A percentile compares a stretch with the other conserved stretches of the same genome.
phyloP scores from a whole-genome alignment of 2,329 filamentous ascomycete genomes.

The Aureobasidium sp. region DNA sequence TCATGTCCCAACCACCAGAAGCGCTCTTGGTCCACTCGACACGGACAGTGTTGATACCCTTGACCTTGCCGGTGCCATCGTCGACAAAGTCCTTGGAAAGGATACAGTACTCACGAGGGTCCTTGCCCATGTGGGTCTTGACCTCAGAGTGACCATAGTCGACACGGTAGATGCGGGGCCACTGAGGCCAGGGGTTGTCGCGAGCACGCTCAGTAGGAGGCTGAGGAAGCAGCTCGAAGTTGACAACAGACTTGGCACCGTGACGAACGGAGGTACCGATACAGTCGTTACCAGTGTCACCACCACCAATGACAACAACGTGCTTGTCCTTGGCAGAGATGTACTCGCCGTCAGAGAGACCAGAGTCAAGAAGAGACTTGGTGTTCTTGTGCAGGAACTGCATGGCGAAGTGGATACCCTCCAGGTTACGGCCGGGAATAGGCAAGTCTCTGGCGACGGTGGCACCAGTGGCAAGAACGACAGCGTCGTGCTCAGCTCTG shows the following conservation, averaged over 20 bases:
- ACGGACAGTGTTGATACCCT: slow-evolving; percentile 91
- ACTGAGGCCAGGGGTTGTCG: slow-evolving; percentile 98
- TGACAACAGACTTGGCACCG: slow-evolving; percentile 89
- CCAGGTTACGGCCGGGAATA: slow-evolving; percentile 78
- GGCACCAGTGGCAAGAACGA: slow-evolving; percentile 85
- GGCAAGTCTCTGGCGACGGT: slow-evolving; percentile 90
- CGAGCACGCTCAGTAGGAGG: slow-evolving; percentile 82
- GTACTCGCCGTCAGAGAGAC: slow-evolving; percentile 74
- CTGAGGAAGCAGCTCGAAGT: slow-evolving; percentile 93
- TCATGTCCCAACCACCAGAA: slow-evolving; percentile 95
- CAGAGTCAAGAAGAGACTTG: slow-evolving; percentile 90
- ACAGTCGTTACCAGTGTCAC: slow-evolving; percentile 96
- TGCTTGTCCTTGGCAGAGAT: slow-evolving; percentile 94
- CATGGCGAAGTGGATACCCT: slow-evolving; percentile 95
- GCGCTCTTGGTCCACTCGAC: slow-evolving; percentile 93
- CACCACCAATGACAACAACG: slow-evolving; percentile 93
- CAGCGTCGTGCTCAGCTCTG: slow-evolving; percentile 68
- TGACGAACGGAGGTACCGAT: slow-evolving; percentile 95
- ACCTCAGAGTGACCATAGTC: slow-evolving; percentile 96
- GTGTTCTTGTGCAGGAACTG: slow-evolving; percentile 96
- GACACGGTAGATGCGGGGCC: slow-evolving; percentile 96
- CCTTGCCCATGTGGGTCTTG: slow-evolving; percentile 90
- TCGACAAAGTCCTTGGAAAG: slow-evolving; percentile 97
- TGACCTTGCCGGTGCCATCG: slow-evolving; percentile 78
- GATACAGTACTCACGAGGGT: slow-evolving; percentile 94